phyloP scores from a whole-genome alignment of 1,139 yeast genomes.

The Geotrichum aggregatum region DNA sequence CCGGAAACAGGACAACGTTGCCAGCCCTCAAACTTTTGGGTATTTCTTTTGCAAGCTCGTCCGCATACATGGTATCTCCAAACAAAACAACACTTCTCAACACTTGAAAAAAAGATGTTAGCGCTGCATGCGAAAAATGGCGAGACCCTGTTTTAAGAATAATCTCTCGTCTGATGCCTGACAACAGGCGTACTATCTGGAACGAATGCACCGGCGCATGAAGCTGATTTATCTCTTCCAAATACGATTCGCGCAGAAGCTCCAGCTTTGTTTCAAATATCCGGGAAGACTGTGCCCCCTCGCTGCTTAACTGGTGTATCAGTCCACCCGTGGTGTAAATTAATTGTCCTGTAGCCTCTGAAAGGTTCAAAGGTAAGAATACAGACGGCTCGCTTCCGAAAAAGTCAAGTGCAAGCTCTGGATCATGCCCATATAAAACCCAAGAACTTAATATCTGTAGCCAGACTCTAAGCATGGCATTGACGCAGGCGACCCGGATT shows the following conservation, averaged over 20 bases:
- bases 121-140: slow-evolving; percentile 22
- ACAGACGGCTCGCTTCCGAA: background rate
- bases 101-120: slow-evolving; percentile 23
- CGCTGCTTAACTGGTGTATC: slow-evolving; percentile 13
- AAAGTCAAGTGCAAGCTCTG: slow-evolving; percentile 13
- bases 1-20: slow-evolving; percentile 5
- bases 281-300: background rate
- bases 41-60: slow-evolving; percentile 17
- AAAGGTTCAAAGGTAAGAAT: slow-evolving; percentile 19
- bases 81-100: slow-evolving; percentile 26
- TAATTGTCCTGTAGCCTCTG: slow-evolving; percentile 12
- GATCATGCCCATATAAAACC: slow-evolving; percentile 31
- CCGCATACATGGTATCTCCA: slow-evolving; percentile 28
- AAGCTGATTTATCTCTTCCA: slow-evolving; percentile 19
- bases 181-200: slow-evolving; percentile 23
- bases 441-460: slow-evolving; percentile 29
- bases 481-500: slow-evolving; percentile 24
- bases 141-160: slow-evolving; percentile 25
- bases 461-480: slow-evolving; percentile 30
- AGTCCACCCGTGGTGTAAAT: slow-evolving; percentile 19
- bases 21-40: slow-evolving; percentile 1
- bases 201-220: slow-evolving; percentile 24
- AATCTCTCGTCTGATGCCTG: slow-evolving; percentile 23
- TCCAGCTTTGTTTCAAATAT: slow-evolving; percentile 11
- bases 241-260: slow-evolving; percentile 6